Evolutionary conservation across 768 basidiomycete genomes (phyloP), one percentile per base, ranked within the genome.

Genomic region (Termitomyces sp.): DNA sequence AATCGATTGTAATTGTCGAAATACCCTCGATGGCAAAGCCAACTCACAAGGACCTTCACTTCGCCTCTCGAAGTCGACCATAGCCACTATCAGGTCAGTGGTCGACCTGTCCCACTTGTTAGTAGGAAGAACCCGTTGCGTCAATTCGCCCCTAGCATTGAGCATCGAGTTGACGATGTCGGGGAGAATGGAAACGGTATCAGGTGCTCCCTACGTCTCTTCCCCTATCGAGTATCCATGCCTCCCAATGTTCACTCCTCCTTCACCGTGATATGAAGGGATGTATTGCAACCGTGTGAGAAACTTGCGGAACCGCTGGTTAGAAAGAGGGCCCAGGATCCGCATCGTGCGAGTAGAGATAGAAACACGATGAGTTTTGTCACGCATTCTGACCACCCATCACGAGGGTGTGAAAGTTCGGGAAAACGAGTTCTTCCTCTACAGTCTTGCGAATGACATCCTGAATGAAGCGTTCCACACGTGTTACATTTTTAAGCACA

Each of bases 381-480:
- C 49, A 62, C n/a, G 43, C 42, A 41, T 51, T 51, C 55, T 55
- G 61, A 38, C 57, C 52, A 32, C 61, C 58, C 59, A 64, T 60
- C 19, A 87, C 66, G 55, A 85, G 64, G 0, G 93, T 95, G 71
- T 95, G 92, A 69, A 93, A 98, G 68, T 96, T 97, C 21, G 95
- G 95, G 70, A 94, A 98, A 5, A 97, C 92, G 17, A 98, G 78
- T 71, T 97, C 95, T 64, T 97, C 96, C 67, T 97, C 94, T 44
- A 99, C 73, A 2, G 93, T 95, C 68, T 91, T 98, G 57, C 96
- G 82, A 58, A 98, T 88, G 34, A 96, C 91, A 64, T 98, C 94
- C 68, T 94, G 89, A 49, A 98, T 93, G 69, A 98, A 98, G 34
- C 87, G 78, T 70, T 99, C 96, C 12, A 99, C 90, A 55, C 96